Conservation (phyloP, 192 early-diverging fungal genomes). For the Umbelopsis sp. region DNA sequence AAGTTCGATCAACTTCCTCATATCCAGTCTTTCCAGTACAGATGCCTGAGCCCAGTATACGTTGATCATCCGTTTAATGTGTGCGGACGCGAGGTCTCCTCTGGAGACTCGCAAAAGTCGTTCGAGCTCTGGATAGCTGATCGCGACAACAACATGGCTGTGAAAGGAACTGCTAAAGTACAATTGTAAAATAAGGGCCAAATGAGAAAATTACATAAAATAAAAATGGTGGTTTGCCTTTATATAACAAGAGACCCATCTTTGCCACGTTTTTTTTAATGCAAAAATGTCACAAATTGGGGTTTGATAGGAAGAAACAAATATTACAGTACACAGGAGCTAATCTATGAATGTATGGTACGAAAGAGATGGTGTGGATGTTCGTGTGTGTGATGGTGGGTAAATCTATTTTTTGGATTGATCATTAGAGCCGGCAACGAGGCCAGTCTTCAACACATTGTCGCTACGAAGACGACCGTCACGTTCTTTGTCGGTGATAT, state of each 20-base stretch:
- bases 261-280: background rate
- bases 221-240: background rate
- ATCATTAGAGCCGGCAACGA: background rate
- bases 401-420: background rate
- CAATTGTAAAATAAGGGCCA: background rate
- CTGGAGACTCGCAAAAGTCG: constrained; percentile 37
- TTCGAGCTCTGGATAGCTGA: constrained; percentile 78
- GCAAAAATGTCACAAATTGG: background rate
- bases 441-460: constrained; percentile 17
- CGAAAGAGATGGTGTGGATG: background rate
- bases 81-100: constrained; percentile 50
- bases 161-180: constrained; percentile 65
- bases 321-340: constrained; percentile 13
- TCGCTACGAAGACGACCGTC: constrained; percentile 25
- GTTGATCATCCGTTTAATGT: constrained; percentile 60
- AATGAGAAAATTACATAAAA: no score
- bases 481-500: constrained; percentile 35
- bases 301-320: constrained; percentile 2
- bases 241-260: background rate
- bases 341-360: constrained; percentile 11
- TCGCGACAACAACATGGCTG: constrained; percentile 65
- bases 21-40: constrained; percentile 69
- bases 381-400: no score
- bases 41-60: constrained; percentile 70
- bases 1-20: constrained; percentile 14